phyloP scores from a whole-genome alignment of 73 alveolate genomes.

The Uronychia binucleata region DNA sequence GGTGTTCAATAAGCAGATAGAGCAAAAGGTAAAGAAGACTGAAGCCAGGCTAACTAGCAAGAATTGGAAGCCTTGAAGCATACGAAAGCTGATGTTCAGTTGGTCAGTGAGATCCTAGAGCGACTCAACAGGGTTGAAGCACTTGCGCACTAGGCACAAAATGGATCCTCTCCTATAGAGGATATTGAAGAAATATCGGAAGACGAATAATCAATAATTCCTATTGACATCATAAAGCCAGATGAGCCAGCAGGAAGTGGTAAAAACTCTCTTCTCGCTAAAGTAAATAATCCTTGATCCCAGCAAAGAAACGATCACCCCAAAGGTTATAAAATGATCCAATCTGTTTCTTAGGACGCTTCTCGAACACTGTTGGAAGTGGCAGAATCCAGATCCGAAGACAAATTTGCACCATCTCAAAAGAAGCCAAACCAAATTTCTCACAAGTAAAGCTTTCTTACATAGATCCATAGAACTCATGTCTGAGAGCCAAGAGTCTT shows the following conservation, averaged over 20 bases:
- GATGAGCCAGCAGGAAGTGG: no score
- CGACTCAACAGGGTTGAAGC: slow-evolving; percentile 24
- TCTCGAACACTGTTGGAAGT: background rate
- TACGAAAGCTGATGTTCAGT: slow-evolving; percentile 12
- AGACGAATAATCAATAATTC: background rate
- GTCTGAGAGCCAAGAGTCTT: background rate
- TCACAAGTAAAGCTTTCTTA: background rate
- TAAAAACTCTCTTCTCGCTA: background rate
- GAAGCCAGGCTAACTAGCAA: slow-evolving; percentile 24
- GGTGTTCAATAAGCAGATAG: slow-evolving; percentile 18
- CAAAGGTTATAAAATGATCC: no score
- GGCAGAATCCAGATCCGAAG: no score
- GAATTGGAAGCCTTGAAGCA: slow-evolving; percentile 22
- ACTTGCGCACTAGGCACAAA: background rate
- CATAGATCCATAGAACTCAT: background rate
- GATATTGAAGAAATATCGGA: background rate
- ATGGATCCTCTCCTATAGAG: no score
- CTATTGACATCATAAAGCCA: no score
- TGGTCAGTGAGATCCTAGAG: slow-evolving; percentile 13
- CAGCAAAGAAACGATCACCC: background rate
- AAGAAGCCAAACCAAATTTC: background rate
- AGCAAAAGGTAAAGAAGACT: no score
- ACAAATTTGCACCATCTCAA: no score
- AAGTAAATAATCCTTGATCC: background rate
- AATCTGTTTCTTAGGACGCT: background rate